Conservation (phyloP, 2,329 filamentous ascomycete genomes). For the Ilyonectria robusta region DNA sequence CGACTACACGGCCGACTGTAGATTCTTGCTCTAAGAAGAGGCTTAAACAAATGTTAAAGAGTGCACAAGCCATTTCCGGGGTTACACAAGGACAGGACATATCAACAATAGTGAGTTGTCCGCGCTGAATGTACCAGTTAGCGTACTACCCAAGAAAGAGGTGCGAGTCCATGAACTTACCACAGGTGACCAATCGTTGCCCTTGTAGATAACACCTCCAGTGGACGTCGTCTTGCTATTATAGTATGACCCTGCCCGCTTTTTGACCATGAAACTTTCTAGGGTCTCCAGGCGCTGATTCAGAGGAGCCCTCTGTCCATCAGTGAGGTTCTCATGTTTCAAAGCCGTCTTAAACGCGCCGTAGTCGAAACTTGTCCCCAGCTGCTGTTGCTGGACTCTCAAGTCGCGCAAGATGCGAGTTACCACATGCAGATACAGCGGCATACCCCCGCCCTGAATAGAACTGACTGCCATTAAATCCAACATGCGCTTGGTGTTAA, state of each 20-base stretch:
- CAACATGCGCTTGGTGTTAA: constrained; percentile 72
- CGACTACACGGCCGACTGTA: constrained; percentile 71
- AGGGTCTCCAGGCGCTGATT: constrained; percentile 59
- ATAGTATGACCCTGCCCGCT: constrained; percentile 30
- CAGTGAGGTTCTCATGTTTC: constrained; percentile 55
- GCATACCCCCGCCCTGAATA: constrained; percentile 55
- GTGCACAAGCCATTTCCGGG: constrained; percentile 74
- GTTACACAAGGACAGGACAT: constrained; percentile 81
- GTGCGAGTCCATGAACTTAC: constrained; percentile 24
- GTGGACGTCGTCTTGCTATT: background rate
- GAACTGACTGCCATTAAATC: constrained; percentile 70
- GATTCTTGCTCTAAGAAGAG: constrained; percentile 71
- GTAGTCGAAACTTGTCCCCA: constrained; percentile 63
- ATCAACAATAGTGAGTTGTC: constrained; percentile 68
- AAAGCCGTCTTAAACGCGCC: constrained; percentile 58
- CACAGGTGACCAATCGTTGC: constrained; percentile 39
- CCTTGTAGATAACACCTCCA: background rate
- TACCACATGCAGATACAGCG: constrained; percentile 72
- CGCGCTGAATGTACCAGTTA: constrained; percentile 36
- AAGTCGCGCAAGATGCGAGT: constrained; percentile 70
- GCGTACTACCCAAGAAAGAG: background rate
- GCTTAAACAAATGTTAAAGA: constrained; percentile 80
- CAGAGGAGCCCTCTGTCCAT: constrained; percentile 68
- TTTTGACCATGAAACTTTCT: constrained; percentile 61
- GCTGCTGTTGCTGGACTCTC: constrained; percentile 60